Base-by-base conservation (phyloP, 2,329 filamentous ascomycete genomes). In the Hypoxylon sp. region DNA sequence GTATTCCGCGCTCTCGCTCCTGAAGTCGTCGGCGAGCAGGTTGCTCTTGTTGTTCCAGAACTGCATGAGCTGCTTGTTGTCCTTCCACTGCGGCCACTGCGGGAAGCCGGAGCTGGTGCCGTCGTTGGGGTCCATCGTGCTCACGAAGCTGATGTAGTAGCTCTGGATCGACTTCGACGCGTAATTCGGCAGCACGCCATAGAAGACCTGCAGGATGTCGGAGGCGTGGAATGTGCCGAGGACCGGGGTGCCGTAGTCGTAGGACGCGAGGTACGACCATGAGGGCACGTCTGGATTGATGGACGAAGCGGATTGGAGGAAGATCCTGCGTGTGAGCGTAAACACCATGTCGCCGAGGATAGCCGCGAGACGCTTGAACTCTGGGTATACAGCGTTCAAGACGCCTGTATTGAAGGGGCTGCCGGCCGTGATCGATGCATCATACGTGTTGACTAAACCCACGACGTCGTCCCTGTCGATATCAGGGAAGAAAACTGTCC, bases 191-290 rank as follows among this genome's bases (percentile, higher is more conserved):
- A 86, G 75, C 11, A 91, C 78, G 0, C 90, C 90, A 64, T 87
- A 89, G 69, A 93, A 93, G 0, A 92, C 86, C 75, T 92, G 88
- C 2, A 93, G 72, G 1, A 94, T 73, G 72, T 94, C 92, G 0
- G 86, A 88, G 13, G 80, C 90, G 77, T 96, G 93, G 79, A 93
- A 92, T 0, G 92, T 94, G 17, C 93, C 93, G 0, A 95, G 78
- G 52, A 94, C 79, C 0, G 92, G 90, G 0, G 89, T 91, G 8
- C 90, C 90, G 75, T 90, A 88, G 81, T 91, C 79, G 80, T 94
- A 94, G 0, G 88, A 90, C 0, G 90, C 81, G 1, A 96, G 85
- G 79, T 94, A 96, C 0, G 90, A 93, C 92, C 92, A 96, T 1
- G 83, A 81, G 0, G 89, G 88, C 0, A 93, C 87, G 32, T 79